Evolutionary conservation across 257 asterid genomes (phyloP).

Genomic region (Scutellaria minor): DNA sequence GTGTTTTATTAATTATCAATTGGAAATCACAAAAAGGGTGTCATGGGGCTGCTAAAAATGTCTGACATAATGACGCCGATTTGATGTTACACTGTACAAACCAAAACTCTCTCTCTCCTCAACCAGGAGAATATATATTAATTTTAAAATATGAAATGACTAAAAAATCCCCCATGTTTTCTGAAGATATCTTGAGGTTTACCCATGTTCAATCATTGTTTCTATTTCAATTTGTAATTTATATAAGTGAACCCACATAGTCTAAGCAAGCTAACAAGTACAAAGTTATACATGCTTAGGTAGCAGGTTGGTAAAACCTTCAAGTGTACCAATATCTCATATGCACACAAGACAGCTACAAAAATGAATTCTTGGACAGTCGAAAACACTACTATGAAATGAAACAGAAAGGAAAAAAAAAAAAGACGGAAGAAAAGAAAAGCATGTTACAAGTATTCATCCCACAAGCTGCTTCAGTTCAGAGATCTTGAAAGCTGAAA

Average conservation of each 20-base stretch:
- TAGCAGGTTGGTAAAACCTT: too few species aligned
- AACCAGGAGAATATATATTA: too few species aligned
- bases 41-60: constrained; percentile 33
- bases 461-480: constrained; percentile 32
- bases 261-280: too few species aligned
- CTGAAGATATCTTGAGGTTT: too few species aligned
- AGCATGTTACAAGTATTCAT: constrained; percentile 2
- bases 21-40: constrained; percentile 15
- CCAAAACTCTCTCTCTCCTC: constrained; percentile 2
- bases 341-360: not conserved
- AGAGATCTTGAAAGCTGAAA: constrained; percentile 22
- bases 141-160: too few species aligned
- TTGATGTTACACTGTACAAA: constrained; percentile 23
- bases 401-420: too few species aligned
- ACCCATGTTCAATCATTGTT: too few species aligned
- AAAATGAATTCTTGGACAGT: not conserved
- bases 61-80: constrained; percentile 35
- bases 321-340: too few species aligned
- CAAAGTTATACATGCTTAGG: too few species aligned
- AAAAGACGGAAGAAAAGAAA: not conserved
- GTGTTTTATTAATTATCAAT: constrained; percentile 14
- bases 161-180: too few species aligned
- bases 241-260: too few species aligned
- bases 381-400: not conserved
- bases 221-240: too few species aligned